Conservation (phyloP, 106 monocot genomes). For the Dendrobium catenatum region DNA sequence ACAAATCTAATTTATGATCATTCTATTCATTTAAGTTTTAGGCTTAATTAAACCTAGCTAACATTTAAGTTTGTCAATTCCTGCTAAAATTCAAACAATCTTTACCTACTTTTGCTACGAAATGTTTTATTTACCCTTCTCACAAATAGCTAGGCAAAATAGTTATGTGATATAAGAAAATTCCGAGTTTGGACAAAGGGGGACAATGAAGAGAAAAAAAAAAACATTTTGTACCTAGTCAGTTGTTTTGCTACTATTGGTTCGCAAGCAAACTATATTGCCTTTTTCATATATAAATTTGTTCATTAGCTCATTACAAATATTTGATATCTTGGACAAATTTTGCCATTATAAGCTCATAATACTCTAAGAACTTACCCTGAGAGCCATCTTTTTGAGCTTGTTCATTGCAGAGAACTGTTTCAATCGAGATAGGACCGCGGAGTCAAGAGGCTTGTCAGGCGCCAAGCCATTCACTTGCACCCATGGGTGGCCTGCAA, state of each 20-base stretch:
- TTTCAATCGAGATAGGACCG: constrained; percentile 22
- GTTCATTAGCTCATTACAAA: not conserved
- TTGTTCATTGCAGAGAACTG: constrained; percentile 26
- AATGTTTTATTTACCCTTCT: not conserved
- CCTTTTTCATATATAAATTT: not conserved
- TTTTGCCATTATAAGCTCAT: not conserved
- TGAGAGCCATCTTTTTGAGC: constrained; percentile 27
- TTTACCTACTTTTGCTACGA: not conserved
- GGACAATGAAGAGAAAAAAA: not conserved
- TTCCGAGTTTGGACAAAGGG: not conserved
- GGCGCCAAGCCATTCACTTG: constrained; percentile 17
- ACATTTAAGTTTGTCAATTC: not conserved
- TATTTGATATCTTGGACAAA: not conserved
- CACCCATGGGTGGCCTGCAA: constrained; percentile 24
- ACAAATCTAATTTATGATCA: not conserved
- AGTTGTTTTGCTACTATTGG: not conserved
- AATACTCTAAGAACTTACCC: constrained; percentile 12
- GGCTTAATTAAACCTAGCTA: not conserved
- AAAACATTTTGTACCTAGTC: not conserved
- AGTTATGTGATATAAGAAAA: not conserved
- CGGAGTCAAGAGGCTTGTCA: constrained; percentile 25
- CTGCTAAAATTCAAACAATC: not conserved
- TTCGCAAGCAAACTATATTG: not conserved
- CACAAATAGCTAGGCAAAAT: not conserved
- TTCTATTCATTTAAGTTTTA: not conserved